Evolutionary conservation across 2,329 filamentous ascomycete genomes (phyloP).

Genomic region (Colletotrichum cordylinicola): DNA sequence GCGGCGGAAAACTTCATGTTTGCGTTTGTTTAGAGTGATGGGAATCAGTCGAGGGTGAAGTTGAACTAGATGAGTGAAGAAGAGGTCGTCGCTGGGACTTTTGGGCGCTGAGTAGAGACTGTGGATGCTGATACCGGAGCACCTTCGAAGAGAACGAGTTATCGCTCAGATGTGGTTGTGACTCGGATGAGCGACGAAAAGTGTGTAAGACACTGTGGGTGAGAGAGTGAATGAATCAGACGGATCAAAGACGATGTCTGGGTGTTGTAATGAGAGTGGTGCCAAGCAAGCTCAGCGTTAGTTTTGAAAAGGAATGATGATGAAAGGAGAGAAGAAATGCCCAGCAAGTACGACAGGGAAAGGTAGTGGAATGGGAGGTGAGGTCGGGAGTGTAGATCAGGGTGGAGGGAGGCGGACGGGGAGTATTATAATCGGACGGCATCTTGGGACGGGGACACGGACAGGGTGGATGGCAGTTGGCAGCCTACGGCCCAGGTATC

Average conservation of each 20-base stretch:
- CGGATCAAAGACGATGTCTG: conserved; percentile 29
- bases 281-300: conserved; percentile 34
- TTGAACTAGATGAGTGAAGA: neutral
- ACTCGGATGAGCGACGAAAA: conserved; percentile 22
- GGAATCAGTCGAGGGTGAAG: neutral
- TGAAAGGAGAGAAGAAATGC: conserved; percentile 21
- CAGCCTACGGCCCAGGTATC: neutral
- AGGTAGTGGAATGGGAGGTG: conserved; percentile 27
- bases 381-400: neutral
- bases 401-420: neutral
- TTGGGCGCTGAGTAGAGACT: conserved; percentile 9
- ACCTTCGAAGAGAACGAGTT: conserved; percentile 34
- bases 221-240: conserved; percentile 34
- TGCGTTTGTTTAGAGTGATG: neutral
- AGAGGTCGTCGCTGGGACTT: neutral
- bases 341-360: conserved; percentile 15
- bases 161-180: conserved; percentile 21
- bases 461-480: conserved; percentile 4
- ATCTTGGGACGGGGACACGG: neutral
- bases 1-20: conserved; percentile 41
- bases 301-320: conserved; percentile 16
- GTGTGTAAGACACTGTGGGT: conserved; percentile 12
- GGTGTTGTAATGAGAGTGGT: conserved; percentile 37
- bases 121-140: conserved; percentile 38
- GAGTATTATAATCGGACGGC: conserved; percentile 17